phyloP scores from a whole-genome alignment of 768 basidiomycete genomes.

The Pisolithus microcarpus region DNA sequence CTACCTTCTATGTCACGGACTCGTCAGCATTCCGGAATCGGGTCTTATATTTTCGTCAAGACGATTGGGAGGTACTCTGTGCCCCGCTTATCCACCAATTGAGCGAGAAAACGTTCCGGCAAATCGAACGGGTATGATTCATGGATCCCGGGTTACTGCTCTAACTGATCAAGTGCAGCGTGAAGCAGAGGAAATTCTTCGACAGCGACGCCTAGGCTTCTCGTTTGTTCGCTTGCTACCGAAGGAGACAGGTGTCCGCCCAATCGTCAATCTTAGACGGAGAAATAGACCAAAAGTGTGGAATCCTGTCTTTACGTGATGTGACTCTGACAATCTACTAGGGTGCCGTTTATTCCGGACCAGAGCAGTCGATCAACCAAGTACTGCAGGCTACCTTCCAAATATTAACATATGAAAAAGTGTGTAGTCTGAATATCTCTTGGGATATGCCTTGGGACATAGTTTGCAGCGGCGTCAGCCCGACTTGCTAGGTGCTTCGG shows the following conservation, averaged over 20 bases:
- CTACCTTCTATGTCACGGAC: constrained; percentile 91
- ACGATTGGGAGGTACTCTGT: constrained; percentile 86
- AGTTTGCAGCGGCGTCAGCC: constrained; percentile 50
- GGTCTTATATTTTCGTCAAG: constrained; percentile 87
- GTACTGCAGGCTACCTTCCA: constrained; percentile 78
- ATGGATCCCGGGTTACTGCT: not conserved
- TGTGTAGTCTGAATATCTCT: constrained; percentile 17
- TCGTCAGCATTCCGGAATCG: constrained; percentile 78
- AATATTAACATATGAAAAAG: constrained; percentile 85
- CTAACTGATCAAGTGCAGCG: constrained; percentile 31
- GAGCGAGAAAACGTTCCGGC: constrained; percentile 59
- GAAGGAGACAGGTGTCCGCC: constrained; percentile 91
- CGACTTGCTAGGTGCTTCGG: constrained; percentile 68
- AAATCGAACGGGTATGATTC: constrained; percentile 52
- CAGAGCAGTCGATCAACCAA: constrained; percentile 74
- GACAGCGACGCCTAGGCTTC: constrained; percentile 70
- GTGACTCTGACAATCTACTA: constrained; percentile 10
- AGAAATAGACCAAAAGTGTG: constrained; percentile 34
- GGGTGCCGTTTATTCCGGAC: constrained; percentile 21
- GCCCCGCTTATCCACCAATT: constrained; percentile 75
- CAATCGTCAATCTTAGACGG: constrained; percentile 83
- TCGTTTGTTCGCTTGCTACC: constrained; percentile 86
- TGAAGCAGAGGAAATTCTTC: constrained; percentile 58
- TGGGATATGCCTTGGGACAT: not conserved
- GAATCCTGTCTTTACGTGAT: not conserved